Evolutionary conservation across 2,329 filamentous ascomycete species (phyloP).

Genomic region (Xylaria sp.): DNA sequence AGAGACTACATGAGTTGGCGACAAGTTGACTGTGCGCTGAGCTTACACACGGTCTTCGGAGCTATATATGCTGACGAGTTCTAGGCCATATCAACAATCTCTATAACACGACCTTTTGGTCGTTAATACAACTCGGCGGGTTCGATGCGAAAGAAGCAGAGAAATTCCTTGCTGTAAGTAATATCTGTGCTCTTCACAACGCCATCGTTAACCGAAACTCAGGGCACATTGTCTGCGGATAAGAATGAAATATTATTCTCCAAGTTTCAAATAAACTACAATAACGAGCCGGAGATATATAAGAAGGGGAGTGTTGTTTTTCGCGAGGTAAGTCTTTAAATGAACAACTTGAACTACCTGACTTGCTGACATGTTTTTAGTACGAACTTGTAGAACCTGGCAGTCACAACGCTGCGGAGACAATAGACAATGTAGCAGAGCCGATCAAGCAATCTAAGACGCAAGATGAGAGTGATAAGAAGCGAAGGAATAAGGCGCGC

Average conservation of each 20-base stretch:
- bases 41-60: neutral
- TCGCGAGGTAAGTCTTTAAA: conserved; percentile 70
- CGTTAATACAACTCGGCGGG: conserved; percentile 80
- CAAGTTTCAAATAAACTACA: conserved; percentile 93
- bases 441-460: conserved; percentile 74
- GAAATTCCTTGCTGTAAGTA: conserved; percentile 76
- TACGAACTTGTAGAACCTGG: conserved; percentile 76
- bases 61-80: conserved; percentile 38
- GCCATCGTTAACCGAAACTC: conserved; percentile 38
- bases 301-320: conserved; percentile 94
- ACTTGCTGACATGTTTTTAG: conserved; percentile 55
- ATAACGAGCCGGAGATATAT: conserved; percentile 92
- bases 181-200: neutral
- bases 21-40: conserved; percentile 85
- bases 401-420: conserved; percentile 58
- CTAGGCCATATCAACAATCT: conserved; percentile 98
- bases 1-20: conserved; percentile 97
- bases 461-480: conserved; percentile 85
- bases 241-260: conserved; percentile 98
- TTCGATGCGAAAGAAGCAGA: conserved; percentile 84
- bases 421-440: conserved; percentile 63
- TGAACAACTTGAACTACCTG: neutral
- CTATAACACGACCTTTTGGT: conserved; percentile 98
- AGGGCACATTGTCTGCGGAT: conserved; percentile 86
- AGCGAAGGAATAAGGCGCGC: conserved; percentile 80